These are phyloP conservation scores for Chlorencoelia australis DNA, from an alignment of 2,329 filamentous ascomycete genomes.

Conservation along the genomic window DNA sequence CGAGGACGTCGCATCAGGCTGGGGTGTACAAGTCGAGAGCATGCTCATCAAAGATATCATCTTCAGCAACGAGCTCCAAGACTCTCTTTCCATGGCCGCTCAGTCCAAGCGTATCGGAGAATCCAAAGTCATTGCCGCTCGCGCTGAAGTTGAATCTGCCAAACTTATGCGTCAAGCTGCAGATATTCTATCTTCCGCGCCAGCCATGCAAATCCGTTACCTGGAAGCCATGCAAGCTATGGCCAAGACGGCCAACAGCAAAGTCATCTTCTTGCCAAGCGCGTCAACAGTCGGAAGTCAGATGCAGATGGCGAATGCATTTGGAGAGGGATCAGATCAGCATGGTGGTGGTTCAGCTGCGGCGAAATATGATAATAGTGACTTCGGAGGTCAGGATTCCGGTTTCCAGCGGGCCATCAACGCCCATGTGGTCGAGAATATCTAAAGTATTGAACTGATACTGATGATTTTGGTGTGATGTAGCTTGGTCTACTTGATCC, in stretches of 20 bases:
- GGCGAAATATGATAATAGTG: slow-evolving; percentile 30
- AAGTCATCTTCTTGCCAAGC: slow-evolving; percentile 74
- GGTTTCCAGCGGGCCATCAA: slow-evolving; percentile 76
- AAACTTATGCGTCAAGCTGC: slow-evolving; percentile 91
- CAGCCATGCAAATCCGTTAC: slow-evolving; percentile 97
- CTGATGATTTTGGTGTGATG: slow-evolving; percentile 18
- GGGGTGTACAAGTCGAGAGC: slow-evolving; percentile 93
- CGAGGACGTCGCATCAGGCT: slow-evolving; percentile 84
- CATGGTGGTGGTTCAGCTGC: slow-evolving; percentile 35
- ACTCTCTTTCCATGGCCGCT: slow-evolving; percentile 93
- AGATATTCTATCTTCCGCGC: slow-evolving; percentile 82
- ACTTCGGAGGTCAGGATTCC: slow-evolving; percentile 43
- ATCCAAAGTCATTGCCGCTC: slow-evolving; percentile 94
- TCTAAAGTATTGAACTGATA: slow-evolving; percentile 40
- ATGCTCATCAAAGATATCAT: slow-evolving; percentile 99
- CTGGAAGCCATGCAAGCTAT: slow-evolving; percentile 98
- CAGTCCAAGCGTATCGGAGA: slow-evolving; percentile 98
- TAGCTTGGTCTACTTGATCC: slow-evolving; percentile 24
- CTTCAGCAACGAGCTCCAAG: slow-evolving; percentile 91
- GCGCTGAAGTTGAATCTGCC: slow-evolving; percentile 92
- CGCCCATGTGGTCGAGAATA: slow-evolving; percentile 73
- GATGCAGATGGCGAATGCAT: slow-evolving; percentile 37
- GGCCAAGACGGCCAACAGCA: slow-evolving; percentile 85
- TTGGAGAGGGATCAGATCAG: slow-evolving; percentile 45
- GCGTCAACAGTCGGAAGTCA: slow-evolving; percentile 48